Base-by-base conservation (phyloP, 306 rosid genomes). In the Rosa chinensis region DNA sequence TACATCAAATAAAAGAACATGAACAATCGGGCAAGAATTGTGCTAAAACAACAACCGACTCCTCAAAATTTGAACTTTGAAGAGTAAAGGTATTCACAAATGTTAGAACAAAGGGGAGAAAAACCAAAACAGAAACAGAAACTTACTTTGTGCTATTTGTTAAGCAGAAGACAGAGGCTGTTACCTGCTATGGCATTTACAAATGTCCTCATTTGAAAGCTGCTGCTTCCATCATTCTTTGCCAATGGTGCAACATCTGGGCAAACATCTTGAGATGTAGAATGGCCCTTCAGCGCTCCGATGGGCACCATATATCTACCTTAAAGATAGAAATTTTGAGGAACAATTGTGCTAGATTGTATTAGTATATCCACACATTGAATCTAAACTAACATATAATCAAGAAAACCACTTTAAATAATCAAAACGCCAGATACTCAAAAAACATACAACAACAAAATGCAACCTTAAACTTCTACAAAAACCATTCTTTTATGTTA, bases 161-260 rank as follows among this genome's bases (percentile, higher is more conserved):
- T 61, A 58, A 78, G 68, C 59, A 69, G 68, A 72, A 35, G 55
- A 62, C 52, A 45, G 69, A 77, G 44, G 76, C 47, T 53, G 48
- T 42, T 87, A 90, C 97, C 98, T 81, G 98, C 78, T 78, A 89
- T 55, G 78, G 88, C 77, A 79, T 82, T 89, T 58, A 89, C 77
- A 70, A 86, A 50, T 43, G 87, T 71, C 78, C 25, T 72, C 12
- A 73, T 68, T 28, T 53, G 87, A 73, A 84, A 84, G 72, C 67
- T 64, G 64, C 74, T 73, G 66, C 81, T 79, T 81, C 83, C 75
- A 64, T 72, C 83, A 42, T 66, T 78, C 86, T 81, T 89, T 62
- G 77, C 71, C 70, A 71, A 78, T 32, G 82, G 50, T 76, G 62
- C 82, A 17, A 72, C 35, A 78, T 78, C 83, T 81, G 70, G 40